phyloP scores from a whole-genome alignment of 768 basidiomycete species.

The Mycena haematopus region DNA sequence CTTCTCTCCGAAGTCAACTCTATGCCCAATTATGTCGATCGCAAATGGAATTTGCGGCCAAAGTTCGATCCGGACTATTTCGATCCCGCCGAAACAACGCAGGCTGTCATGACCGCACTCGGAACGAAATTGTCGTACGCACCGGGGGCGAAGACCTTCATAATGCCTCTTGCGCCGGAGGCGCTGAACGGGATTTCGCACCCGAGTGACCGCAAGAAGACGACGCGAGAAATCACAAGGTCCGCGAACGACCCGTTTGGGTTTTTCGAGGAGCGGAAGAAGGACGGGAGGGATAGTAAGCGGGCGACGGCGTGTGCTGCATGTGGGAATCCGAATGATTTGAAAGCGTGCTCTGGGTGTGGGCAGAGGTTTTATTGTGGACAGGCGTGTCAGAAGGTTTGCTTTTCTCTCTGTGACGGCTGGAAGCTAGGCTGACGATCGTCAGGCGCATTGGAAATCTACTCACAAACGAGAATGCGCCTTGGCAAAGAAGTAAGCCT shows the following conservation, averaged over 20 bases:
- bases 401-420: neutral
- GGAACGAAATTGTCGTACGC: conserved; percentile 32
- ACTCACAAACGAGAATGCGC: conserved; percentile 32
- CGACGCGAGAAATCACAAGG: conserved; percentile 25
- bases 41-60: conserved; percentile 26
- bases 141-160: conserved; percentile 32
- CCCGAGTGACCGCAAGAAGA: conserved; percentile 25
- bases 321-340: conserved; percentile 34
- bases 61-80: conserved; percentile 32
- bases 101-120: conserved; percentile 30
- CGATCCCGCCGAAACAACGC: conserved; percentile 29
- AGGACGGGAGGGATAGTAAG: conserved; percentile 31
- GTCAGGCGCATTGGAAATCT: conserved; percentile 33
- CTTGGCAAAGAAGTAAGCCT: conserved; percentile 22
- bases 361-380: conserved; percentile 30
- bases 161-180: conserved; percentile 27
- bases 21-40: conserved; percentile 32
- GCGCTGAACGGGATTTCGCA: conserved; percentile 14
- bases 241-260: conserved; percentile 24
- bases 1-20: conserved; percentile 31
- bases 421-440: conserved; percentile 11
- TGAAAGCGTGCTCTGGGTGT: conserved; percentile 27
- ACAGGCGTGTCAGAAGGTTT: conserved; percentile 29
- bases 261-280: conserved; percentile 33
- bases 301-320: conserved; percentile 33